Percentiles rank a stretch among this genome's conserved stretches.
Evolutionary conservation across 345 rosid species (phyloP).

Genomic region (Limnanthes douglasii): DNA sequence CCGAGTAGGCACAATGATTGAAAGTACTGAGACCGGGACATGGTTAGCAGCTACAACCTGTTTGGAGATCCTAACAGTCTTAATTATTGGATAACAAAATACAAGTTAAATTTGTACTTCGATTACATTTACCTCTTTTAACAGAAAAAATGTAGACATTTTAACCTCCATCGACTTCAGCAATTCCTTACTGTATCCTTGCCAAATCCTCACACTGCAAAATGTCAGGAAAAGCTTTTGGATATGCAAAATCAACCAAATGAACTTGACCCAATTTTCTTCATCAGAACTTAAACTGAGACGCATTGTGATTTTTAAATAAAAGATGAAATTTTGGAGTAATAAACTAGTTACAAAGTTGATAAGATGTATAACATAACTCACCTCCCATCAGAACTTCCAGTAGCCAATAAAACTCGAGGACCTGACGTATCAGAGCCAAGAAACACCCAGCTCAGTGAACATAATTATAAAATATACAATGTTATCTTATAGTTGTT

Average conservation of each 20-base stretch:
- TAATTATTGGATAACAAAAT: slow-evolving; percentile 2
- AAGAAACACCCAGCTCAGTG: slow-evolving; percentile 43
- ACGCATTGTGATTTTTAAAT: slow-evolving; percentile 4
- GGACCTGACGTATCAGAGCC: slow-evolving; percentile 34
- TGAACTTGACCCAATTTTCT: background rate
- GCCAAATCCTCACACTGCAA: slow-evolving; percentile 74
- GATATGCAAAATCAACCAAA: slow-evolving; percentile 1
- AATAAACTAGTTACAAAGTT: background rate
- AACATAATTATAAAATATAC: too few relatives aligned
- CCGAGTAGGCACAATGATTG: slow-evolving; percentile 27
- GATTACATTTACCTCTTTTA: slow-evolving; percentile 64
- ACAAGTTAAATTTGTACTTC: too few relatives aligned
- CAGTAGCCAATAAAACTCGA: slow-evolving; percentile 52
- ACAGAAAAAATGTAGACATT: slow-evolving; percentile 32
- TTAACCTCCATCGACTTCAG: slow-evolving; percentile 28
- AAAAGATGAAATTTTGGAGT: background rate
- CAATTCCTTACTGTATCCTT: slow-evolving; percentile 31
- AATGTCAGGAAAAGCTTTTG: slow-evolving; percentile 5
- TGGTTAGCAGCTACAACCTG: slow-evolving; percentile 38
- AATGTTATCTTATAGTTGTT: too few relatives aligned
- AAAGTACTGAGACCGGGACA: slow-evolving; percentile 56
- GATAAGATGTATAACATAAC: slow-evolving; percentile 16
- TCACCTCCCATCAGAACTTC: slow-evolving; percentile 96
- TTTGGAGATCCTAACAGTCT: slow-evolving; percentile 7
- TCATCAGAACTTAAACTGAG: background rate